Evolutionary conservation across 768 basidiomycete species (phyloP).

Genomic region (Chalciporus pseudorubinellus): DNA sequence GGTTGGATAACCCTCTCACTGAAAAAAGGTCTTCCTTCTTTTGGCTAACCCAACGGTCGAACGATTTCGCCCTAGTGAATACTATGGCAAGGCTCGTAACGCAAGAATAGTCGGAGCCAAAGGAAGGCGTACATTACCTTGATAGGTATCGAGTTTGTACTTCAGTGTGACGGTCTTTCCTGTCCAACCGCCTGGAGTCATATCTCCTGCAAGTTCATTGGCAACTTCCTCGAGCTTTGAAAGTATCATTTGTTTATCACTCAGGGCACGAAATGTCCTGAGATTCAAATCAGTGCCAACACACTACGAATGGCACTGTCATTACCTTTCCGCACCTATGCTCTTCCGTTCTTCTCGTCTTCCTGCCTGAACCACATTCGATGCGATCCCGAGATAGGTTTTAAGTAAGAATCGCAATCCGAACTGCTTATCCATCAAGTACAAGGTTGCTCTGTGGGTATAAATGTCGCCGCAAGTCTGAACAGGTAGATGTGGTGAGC

Average conservation of each 20-base stretch:
- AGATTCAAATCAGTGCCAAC: not conserved
- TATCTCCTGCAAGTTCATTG: slow-evolving; percentile 76
- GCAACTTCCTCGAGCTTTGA: slow-evolving; percentile 80
- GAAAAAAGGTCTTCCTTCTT: slow-evolving; percentile 76
- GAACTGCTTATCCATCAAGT: slow-evolving; percentile 86
- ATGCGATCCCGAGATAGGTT: slow-evolving; percentile 83
- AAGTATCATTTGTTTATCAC: slow-evolving; percentile 63
- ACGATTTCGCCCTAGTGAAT: slow-evolving; percentile 81
- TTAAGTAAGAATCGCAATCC: slow-evolving; percentile 72
- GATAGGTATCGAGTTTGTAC: slow-evolving; percentile 88
- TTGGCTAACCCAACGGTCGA: slow-evolving; percentile 67
- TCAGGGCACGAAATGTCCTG: slow-evolving; percentile 76
- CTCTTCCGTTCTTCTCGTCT: slow-evolving; percentile 85
- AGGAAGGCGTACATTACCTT: slow-evolving; percentile 45
- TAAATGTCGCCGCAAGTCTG: slow-evolving; percentile 92
- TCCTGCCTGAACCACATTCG: slow-evolving; percentile 74
- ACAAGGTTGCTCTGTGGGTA: slow-evolving; percentile 65
- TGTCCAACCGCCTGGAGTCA: slow-evolving; percentile 75
- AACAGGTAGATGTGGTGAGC: not conserved
- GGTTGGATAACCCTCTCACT: slow-evolving; percentile 39
- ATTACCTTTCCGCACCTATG: slow-evolving; percentile 85
- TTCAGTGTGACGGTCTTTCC: slow-evolving; percentile 90
- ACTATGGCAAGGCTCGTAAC: slow-evolving; percentile 38
- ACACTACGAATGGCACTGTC: not conserved
- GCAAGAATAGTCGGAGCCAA: not conserved